phyloP scores from a whole-genome alignment of 2,329 filamentous ascomycete genomes.

The Mycosphaerella arachidis region DNA sequence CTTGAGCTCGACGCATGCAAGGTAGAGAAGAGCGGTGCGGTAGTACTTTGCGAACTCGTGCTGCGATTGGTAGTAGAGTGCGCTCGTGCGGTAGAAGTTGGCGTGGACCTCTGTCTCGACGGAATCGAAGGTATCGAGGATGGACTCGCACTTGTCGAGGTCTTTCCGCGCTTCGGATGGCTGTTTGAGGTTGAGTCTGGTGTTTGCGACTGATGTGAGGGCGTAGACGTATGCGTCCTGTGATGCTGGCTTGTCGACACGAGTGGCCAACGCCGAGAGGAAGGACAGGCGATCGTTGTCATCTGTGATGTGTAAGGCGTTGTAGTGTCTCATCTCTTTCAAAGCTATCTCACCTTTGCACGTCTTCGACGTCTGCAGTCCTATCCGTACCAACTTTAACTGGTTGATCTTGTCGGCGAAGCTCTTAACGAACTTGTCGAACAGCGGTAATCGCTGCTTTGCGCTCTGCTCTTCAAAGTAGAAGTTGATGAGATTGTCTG shows the following conservation, averaged over 20 bases:
- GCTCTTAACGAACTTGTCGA: conserved; percentile 89
- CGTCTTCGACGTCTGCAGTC: conserved; percentile 79
- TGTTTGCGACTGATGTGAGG: conserved; percentile 80
- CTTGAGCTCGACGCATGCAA: conserved; percentile 85
- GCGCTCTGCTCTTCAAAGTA: conserved; percentile 79
- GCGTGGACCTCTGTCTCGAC: conserved; percentile 95
- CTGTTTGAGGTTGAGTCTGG: conserved; percentile 76
- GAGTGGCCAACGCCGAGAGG: conserved; percentile 74
- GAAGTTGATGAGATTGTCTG: conserved; percentile 79
- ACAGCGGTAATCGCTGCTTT: conserved; percentile 80
- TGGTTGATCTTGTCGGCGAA: conserved; percentile 99
- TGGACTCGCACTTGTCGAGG: conserved; percentile 78
- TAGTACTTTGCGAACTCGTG: conserved; percentile 95
- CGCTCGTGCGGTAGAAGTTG: conserved; percentile 91
- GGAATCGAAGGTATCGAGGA: conserved; percentile 86
- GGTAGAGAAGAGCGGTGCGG: conserved; percentile 93
- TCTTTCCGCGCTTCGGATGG: conserved; percentile 80
- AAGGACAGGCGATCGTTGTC: conserved; percentile 82
- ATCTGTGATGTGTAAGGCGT: conserved; percentile 51
- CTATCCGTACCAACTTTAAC: conserved; percentile 89
- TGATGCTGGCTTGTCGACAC: conserved; percentile 85
- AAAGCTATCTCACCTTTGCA: conserved; percentile 60
- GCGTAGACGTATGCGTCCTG: conserved; percentile 96
- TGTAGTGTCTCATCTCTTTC: background rate
- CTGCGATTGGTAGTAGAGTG: conserved; percentile 87